A percentile compares a stretch with the other conserved stretches of the same genome.
These are phyloP conservation scores for Hyaloscypha finlandica DNA, from an alignment of 495 filamentous ascomycete genomes.

Conservation along the genomic window DNA sequence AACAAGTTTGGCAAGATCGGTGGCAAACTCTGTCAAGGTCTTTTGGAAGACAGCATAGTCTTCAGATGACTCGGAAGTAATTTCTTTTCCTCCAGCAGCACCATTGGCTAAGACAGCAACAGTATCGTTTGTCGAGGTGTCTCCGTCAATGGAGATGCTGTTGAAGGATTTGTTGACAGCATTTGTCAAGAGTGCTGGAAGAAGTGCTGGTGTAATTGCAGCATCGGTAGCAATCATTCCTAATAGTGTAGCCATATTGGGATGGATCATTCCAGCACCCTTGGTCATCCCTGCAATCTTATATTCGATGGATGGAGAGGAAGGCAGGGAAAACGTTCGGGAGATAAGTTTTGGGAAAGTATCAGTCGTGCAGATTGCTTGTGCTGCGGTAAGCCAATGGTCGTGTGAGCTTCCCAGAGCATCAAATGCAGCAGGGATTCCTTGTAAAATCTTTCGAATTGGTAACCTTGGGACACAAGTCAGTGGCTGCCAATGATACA, in stretches of 20 bases:
- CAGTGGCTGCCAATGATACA: not conserved
- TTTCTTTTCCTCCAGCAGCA: constrained; percentile 75
- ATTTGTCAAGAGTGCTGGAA: constrained; percentile 69
- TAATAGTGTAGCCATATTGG: constrained; percentile 97
- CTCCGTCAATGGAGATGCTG: constrained; percentile 94
- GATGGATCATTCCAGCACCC: constrained; percentile 99
- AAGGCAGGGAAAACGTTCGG: constrained; percentile 80
- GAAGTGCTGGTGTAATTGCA: constrained; percentile 67
- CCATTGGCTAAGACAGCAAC: constrained; percentile 93
- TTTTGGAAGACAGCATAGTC: constrained; percentile 67
- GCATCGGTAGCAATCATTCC: constrained; percentile 94
- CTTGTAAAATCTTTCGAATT: constrained; percentile 83
- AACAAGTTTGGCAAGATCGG: constrained; percentile 85
- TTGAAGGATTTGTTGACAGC: constrained; percentile 90
- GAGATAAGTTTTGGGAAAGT: constrained; percentile 98
- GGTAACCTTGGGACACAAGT: constrained; percentile 59
- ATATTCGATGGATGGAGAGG: constrained; percentile 73
- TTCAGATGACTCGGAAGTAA: constrained; percentile 54
- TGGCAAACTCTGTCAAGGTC: constrained; percentile 74
- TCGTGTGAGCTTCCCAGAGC: constrained; percentile 73
- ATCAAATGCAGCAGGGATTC: constrained; percentile 73
- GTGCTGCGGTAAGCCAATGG: constrained; percentile 83
- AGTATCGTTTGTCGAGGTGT: constrained; percentile 97
- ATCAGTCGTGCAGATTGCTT: constrained; percentile 97
- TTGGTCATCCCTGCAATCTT: constrained; percentile 94